Base-by-base conservation (phyloP, 768 basidiomycete species). In the Lepiota brunneoincarnata region DNA sequence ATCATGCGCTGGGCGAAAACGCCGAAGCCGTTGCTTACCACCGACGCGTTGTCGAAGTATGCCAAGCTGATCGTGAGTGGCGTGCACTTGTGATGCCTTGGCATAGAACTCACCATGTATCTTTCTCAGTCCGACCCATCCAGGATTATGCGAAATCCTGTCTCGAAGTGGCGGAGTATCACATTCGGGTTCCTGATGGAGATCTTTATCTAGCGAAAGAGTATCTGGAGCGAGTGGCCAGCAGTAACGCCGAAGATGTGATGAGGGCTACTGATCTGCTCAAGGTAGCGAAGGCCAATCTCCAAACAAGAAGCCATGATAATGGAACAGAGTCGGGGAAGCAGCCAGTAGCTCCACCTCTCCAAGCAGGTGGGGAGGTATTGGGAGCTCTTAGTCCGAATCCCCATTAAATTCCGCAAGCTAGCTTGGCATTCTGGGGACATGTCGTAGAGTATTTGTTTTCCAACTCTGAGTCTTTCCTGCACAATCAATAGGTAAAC, bases 61-160 rank as follows among this genome's bases (percentile, higher is more conserved):
- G 80, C 66, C 76, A 76, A 68, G 76, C 78, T 58, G 83, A 83
- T 65, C 68, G 87, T 87, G 59, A 69, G 76, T 69, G 53, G 53
- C n/a, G 28, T 46, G 48, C 57, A 34, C n/a, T 59, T 31, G 56
- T 59, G 46, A 58, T 62, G 58, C 55, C 49, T 61, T 54, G 62
- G 46, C 51, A 59, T 63, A 63, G 57, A 64, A 43, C 28, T 51
- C 24, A 64, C 56, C 61, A 42, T 71, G 61, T 53, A 60, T 63
- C 49, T 72, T 62, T 54, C 62, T 63, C 48, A 84, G 88, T 76
- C 38, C 85, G 86, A 35, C 82, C 85, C 2, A 77, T 91, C 37
- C 79, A 81, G 58, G 91, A 94, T 61, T 89, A 88, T 66, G 84
- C 91, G 23, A 87, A 83, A 66, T 94, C 91, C n/a, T 82, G 86